A percentile compares a stretch with the other conserved stretches of the same genome.
Evolutionary conservation across 257 asterid genomes (phyloP).

Genomic region (Solanum sitiens): DNA sequence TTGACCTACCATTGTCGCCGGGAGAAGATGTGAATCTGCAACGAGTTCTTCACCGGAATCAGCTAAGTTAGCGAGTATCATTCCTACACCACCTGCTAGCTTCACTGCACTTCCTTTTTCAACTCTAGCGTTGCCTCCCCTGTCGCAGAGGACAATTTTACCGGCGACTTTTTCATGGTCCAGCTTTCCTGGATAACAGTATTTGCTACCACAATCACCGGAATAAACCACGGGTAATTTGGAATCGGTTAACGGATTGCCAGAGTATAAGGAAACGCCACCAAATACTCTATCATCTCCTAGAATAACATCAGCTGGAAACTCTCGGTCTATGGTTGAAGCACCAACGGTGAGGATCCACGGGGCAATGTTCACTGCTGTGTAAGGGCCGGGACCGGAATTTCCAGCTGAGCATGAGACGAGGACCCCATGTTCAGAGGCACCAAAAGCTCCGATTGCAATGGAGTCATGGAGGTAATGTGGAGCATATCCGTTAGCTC

Average conservation of each 20-base stretch:
- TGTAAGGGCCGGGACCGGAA: slow-evolving; percentile 59
- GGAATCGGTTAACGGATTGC: slow-evolving; percentile 25
- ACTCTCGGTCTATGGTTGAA: slow-evolving; percentile 82
- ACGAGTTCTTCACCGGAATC: slow-evolving; percentile 89
- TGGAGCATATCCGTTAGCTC: slow-evolving; percentile 61
- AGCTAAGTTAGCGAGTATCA: slow-evolving; percentile 70
- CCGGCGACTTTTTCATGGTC: slow-evolving; percentile 57
- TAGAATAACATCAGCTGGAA: slow-evolving; percentile 74
- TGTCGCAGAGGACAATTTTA: slow-evolving; percentile 76
- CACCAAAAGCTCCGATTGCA: slow-evolving; percentile 80
- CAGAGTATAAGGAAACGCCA: slow-evolving; percentile 82
- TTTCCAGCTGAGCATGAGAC: slow-evolving; percentile 94
- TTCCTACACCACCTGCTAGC: slow-evolving; percentile 75
- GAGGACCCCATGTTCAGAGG: slow-evolving; percentile 58
- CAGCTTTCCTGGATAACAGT: slow-evolving; percentile 61
- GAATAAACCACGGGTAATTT: slow-evolving; percentile 54
- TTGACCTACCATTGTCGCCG: slow-evolving; percentile 87
- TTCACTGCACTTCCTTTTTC: slow-evolving; percentile 91
- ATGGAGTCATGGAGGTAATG: slow-evolving; percentile 61
- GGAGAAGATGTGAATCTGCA: slow-evolving; percentile 81
- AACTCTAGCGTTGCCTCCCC: slow-evolving; percentile 90
- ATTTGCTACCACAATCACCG: slow-evolving; percentile 67
- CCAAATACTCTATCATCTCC: slow-evolving; percentile 54
- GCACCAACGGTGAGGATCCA: slow-evolving; percentile 98
- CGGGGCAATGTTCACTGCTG: slow-evolving; percentile 82